A percentile compares a stretch with the other conserved stretches of the same genome.
These are phyloP conservation scores for Fragaria ananassa DNA, from an alignment of 306 rosid species.

Conservation along the genomic window DNA sequence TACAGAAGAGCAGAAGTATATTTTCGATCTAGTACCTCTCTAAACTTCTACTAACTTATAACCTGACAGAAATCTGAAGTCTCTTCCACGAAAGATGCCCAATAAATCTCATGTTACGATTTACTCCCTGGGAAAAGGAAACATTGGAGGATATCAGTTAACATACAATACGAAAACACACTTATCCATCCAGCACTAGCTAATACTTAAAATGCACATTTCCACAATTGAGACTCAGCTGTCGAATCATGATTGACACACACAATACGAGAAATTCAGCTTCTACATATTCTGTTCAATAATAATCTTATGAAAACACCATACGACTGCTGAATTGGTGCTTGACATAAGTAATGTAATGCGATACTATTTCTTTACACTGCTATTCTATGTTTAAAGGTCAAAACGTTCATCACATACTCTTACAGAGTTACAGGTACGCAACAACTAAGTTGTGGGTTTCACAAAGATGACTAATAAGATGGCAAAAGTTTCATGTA, in stretches of 20 bases:
- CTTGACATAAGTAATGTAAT: background rate
- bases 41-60: slow-evolving; percentile 8
- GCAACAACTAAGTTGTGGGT: background rate
- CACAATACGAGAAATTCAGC: background rate
- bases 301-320: background rate
- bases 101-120: background rate
- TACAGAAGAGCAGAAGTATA: background rate
- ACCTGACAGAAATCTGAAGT: slow-evolving; percentile 7
- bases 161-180: background rate
- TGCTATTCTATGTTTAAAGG: background rate
- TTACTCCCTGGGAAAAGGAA: slow-evolving; percentile 34
- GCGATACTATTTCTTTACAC: background rate
- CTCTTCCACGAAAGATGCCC: slow-evolving; percentile 29
- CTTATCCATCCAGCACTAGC: background rate
- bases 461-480: background rate
- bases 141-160: background rate
- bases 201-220: background rate
- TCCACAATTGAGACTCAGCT: background rate
- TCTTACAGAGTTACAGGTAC: background rate
- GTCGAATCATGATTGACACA: background rate
- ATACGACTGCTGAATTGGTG: background rate
- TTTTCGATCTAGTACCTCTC: slow-evolving; percentile 15
- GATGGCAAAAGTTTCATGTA: background rate
- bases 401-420: background rate
- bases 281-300: background rate